Evolutionary conservation across 2,329 filamentous ascomycete species (phyloP).

Genomic region (Coniochaeta ligniaria): DNA sequence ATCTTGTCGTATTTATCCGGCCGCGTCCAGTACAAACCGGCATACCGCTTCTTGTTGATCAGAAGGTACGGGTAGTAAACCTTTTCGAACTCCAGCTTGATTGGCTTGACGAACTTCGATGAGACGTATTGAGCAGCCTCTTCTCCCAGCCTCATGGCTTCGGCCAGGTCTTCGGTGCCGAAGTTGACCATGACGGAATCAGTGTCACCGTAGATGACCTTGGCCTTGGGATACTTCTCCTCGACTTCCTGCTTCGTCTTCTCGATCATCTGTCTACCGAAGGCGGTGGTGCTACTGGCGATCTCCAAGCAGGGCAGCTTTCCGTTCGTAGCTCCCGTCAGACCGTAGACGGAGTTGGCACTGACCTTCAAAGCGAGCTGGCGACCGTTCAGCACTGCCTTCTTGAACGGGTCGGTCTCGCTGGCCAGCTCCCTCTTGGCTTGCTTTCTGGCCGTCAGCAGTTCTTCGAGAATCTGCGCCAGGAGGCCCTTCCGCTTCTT

Average conservation of each 20-base stretch:
- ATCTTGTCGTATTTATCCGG: constrained; percentile 97
- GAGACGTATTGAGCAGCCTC: constrained; percentile 88
- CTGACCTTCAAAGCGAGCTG: constrained; percentile 94
- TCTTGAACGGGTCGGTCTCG: constrained; percentile 94
- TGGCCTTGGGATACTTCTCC: constrained; percentile 78
- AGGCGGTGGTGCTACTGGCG: constrained; percentile 93
- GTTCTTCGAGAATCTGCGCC: constrained; percentile 90
- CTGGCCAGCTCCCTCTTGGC: constrained; percentile 84
- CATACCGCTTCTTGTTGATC: constrained; percentile 99
- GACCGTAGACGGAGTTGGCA: constrained; percentile 94
- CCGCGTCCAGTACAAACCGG: constrained; percentile 95
- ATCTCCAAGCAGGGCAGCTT: constrained; percentile 94
- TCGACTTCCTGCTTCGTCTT: constrained; percentile 97
- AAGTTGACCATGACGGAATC: constrained; percentile 99
- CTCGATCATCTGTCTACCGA: constrained; percentile 98
- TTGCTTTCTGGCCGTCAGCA: constrained; percentile 85
- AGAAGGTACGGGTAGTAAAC: constrained; percentile 96
- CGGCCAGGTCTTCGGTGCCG: constrained; percentile 75
- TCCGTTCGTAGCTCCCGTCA: constrained; percentile 92
- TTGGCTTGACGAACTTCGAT: constrained; percentile 87
- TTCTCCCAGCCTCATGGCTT: constrained; percentile 92
- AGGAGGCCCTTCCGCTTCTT: constrained; percentile 88
- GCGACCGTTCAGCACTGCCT: constrained; percentile 94
- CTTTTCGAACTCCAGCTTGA: constrained; percentile 99
- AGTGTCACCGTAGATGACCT: constrained; percentile 98